Evolutionary conservation across 495 filamentous ascomycete species (phyloP).

Genomic region (Endocarpon pusillum): DNA sequence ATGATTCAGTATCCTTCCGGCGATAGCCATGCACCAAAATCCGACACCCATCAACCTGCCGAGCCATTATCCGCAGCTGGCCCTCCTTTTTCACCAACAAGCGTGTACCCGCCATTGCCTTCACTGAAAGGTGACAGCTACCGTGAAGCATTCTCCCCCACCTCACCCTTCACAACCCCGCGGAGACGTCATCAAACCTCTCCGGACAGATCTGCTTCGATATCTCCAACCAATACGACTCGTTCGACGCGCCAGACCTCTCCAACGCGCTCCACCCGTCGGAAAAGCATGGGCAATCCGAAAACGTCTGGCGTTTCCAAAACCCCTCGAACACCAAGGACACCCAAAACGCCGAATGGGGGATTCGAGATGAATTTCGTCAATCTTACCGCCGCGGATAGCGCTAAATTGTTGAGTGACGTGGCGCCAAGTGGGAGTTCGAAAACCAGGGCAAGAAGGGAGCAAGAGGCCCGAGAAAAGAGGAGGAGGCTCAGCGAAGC

Average conservation of each 20-base stretch:
- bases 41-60: constrained; percentile 20
- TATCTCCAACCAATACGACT: constrained; percentile 18
- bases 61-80: constrained; percentile 14
- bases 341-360: constrained; percentile 23
- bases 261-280: constrained; percentile 7
- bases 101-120: constrained; percentile 9
- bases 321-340: constrained; percentile 23
- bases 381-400: constrained; percentile 80
- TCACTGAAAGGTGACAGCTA: constrained; percentile 13
- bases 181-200: constrained; percentile 2
- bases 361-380: constrained; percentile 82
- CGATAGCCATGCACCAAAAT: not conserved
- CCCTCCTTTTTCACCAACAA: constrained; percentile 18
- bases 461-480: constrained; percentile 70
- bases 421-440: constrained; percentile 81
- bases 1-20: constrained; percentile 28
- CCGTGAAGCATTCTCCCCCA: constrained; percentile 15
- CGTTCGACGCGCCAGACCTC: constrained; percentile 19
- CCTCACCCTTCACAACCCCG: constrained; percentile 7
- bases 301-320: constrained; percentile 19
- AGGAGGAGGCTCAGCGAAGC: constrained; percentile 58
- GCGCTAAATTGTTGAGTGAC: constrained; percentile 63
- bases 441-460: constrained; percentile 84
- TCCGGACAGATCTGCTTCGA: constrained; percentile 15
- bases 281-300: constrained; percentile 22